Percentiles rank a stretch among this genome's conserved stretches.
phyloP scores from a whole-genome alignment of 2,329 filamentous ascomycete genomes.

The Coniochaeta sp. region DNA sequence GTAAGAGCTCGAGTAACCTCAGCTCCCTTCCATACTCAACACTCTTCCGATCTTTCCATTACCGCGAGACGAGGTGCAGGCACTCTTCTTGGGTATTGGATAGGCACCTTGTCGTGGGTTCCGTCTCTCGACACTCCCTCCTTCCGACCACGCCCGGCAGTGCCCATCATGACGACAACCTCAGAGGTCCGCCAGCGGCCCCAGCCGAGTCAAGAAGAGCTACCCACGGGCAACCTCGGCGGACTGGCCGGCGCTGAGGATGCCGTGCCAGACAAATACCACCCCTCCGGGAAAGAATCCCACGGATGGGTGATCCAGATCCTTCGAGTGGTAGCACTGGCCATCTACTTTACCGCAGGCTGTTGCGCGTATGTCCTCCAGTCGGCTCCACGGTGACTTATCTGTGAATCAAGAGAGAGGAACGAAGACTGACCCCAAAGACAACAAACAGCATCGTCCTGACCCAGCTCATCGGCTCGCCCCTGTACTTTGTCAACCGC shows the following conservation, averaged over 20 bases:
- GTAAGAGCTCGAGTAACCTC: not conserved
- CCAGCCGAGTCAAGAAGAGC: slow-evolving; percentile 13
- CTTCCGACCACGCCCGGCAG: not conserved
- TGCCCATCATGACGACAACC: slow-evolving; percentile 9
- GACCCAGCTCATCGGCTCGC: slow-evolving; percentile 69
- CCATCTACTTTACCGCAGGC: slow-evolving; percentile 43
- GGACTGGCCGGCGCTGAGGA: slow-evolving; percentile 6
- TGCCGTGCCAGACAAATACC: slow-evolving; percentile 4
- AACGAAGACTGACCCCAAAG: not conserved
- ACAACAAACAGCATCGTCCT: slow-evolving; percentile 46
- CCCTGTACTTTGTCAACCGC: slow-evolving; percentile 68
- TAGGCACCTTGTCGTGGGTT: not conserved
- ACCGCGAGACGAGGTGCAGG: not conserved
- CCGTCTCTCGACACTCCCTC: not conserved
- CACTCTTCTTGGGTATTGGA: not conserved
- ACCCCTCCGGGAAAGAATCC: slow-evolving; percentile 40
- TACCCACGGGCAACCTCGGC: slow-evolving; percentile 22
- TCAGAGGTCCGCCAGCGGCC: slow-evolving; percentile 27
- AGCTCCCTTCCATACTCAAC: not conserved
- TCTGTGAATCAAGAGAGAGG: too few relatives aligned
- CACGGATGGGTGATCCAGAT: slow-evolving; percentile 43
- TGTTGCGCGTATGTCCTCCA: slow-evolving; percentile 36
- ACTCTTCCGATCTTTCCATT: not conserved
- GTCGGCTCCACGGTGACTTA: not conserved
- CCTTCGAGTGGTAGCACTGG: slow-evolving; percentile 43